Conservation (phyloP, 139 green algal genomes). For the Coelastrella sp. region DNA sequence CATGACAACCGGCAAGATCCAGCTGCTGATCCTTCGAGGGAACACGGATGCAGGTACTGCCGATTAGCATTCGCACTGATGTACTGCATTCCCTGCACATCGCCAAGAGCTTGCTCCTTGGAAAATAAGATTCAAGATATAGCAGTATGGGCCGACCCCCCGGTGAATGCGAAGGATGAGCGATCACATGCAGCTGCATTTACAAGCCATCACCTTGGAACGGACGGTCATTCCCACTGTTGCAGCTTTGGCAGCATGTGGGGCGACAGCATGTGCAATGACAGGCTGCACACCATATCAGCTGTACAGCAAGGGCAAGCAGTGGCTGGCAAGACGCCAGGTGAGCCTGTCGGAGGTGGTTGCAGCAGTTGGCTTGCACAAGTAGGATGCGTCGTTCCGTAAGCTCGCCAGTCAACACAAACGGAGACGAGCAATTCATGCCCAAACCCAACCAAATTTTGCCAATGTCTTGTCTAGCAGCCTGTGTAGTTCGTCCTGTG, state of each 20-base stretch:
- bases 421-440: background rate
- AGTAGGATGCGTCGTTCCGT: background rate
- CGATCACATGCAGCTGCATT: background rate
- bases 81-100: too few species aligned
- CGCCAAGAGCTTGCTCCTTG: too few species aligned
- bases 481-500: too few species aligned
- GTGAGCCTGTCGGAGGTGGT: background rate
- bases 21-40: too few species aligned
- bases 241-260: background rate
- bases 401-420: background rate
- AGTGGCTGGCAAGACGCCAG: background rate
- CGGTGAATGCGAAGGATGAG: background rate
- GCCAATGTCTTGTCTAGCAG: too few species aligned
- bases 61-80: background rate
- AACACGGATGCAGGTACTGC: background rate
- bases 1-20: too few species aligned
- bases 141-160: background rate
- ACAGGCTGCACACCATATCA: background rate
- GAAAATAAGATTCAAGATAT: background rate
- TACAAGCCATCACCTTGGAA: background rate
- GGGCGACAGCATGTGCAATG: background rate
- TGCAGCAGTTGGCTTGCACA: background rate
- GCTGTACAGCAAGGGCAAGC: background rate
- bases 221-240: background rate
- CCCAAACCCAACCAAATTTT: too few species aligned